phyloP scores from a whole-genome alignment of 1,139 yeast species.

The Candida dubliniensis region DNA sequence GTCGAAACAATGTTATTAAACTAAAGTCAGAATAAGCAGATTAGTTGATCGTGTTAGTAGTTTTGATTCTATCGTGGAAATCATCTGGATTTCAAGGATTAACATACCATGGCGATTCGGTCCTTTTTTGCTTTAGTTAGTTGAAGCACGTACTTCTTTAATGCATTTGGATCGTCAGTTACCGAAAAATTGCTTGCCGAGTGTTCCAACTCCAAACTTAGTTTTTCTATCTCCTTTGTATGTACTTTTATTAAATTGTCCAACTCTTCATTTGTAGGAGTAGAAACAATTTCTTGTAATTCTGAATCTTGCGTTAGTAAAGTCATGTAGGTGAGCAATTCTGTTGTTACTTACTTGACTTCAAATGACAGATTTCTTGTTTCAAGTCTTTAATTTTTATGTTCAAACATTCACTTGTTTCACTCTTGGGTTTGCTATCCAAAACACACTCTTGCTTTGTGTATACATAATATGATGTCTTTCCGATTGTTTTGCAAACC shows the following conservation, averaged over 20 bases:
- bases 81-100: not conserved
- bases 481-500: conserved; percentile 34
- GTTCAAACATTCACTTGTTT: conserved; percentile 8
- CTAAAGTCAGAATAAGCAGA: conserved; percentile 1
- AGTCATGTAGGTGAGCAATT: not conserved
- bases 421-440: not conserved
- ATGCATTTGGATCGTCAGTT: not conserved
- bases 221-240: not conserved
- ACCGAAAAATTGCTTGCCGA: not conserved
- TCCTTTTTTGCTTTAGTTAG: conserved; percentile 5
- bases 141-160: conserved; percentile 1
- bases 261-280: conserved; percentile 10
- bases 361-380: conserved; percentile 9
- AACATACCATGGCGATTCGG: conserved; percentile 7
- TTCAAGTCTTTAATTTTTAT: conserved; percentile 1
- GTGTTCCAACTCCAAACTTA: not conserved
- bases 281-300: conserved; percentile 5
- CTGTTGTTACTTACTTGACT: conserved; percentile 6
- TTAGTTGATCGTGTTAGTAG: not conserved
- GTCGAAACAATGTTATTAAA: conserved; percentile 4
- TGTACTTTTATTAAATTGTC: not conserved
- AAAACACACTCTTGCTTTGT: conserved; percentile 17
- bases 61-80: not conserved
- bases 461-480: conserved; percentile 33
- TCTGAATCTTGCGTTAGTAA: conserved; percentile 4